These are phyloP conservation scores for Tetradesmus obliquus DNA, from an alignment of 139 green algal genomes.

Conservation along the genomic window DNA sequence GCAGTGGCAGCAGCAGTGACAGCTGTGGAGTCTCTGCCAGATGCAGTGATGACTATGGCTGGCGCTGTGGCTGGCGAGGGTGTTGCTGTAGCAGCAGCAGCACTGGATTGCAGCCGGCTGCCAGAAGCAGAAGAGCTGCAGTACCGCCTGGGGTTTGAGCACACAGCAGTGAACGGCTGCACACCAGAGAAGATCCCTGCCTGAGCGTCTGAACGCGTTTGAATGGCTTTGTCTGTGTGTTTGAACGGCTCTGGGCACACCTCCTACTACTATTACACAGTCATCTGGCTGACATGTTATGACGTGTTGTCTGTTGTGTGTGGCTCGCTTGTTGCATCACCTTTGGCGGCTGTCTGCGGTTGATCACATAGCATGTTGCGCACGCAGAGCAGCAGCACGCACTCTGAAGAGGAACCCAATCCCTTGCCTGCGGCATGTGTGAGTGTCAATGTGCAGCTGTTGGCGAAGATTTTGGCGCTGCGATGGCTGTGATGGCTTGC, in stretches of 20 bases:
- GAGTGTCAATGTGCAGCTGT: neutral
- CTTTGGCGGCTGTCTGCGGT: neutral
- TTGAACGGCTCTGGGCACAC: too few relatives aligned
- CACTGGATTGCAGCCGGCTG: neutral
- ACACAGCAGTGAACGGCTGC: neutral
- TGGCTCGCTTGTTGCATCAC: neutral
- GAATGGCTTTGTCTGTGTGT: too few relatives aligned
- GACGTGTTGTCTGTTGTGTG: neutral
- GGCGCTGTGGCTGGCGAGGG: neutral
- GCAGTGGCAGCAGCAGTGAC: neutral
- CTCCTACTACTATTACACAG: too few relatives aligned
- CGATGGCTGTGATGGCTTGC: neutral
- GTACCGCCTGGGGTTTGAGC: neutral
- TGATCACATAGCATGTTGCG: neutral
- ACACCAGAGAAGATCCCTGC: neutral
- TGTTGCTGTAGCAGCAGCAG: neutral
- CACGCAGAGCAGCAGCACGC: neutral
- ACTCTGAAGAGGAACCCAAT: neutral
- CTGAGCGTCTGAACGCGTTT: neutral
- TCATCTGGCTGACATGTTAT: neutral
- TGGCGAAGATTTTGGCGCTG: neutral
- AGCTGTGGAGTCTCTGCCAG: neutral
- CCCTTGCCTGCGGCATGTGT: neutral
- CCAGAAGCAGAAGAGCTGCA: neutral
- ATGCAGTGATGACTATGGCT: neutral